Conservation (phyloP, 176 grass and related monocot species). For the Oryza glaberrima region DNA sequence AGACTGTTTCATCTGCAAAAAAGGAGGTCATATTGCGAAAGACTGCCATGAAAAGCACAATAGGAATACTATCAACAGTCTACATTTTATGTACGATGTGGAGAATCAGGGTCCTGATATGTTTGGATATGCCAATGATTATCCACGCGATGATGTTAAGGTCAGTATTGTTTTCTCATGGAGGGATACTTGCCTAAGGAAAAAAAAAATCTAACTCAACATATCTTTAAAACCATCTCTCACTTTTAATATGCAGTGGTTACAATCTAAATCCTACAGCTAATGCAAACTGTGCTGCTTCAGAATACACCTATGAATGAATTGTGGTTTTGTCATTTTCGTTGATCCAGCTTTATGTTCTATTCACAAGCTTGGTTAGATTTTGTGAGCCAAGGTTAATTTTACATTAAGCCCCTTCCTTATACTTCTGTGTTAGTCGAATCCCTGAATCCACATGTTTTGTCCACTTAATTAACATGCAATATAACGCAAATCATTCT, state of each 20-base stretch:
- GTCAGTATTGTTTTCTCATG: conserved; percentile 39
- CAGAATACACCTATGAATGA: background rate
- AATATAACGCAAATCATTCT: background rate
- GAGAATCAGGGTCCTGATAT: conserved; percentile 77
- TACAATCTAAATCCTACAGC: background rate
- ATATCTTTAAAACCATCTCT: no score
- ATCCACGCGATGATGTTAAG: conserved; percentile 75
- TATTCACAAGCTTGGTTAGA: background rate
- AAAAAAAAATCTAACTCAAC: background rate
- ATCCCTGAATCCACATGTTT: background rate
- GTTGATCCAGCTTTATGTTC: background rate
- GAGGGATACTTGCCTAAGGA: background rate
- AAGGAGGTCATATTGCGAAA: conserved; percentile 83
- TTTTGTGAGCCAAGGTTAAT: background rate
- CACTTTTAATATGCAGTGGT: no score
- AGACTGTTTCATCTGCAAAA: conserved; percentile 91
- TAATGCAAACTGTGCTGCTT: background rate
- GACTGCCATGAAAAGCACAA: conserved; percentile 90
- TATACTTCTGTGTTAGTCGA: background rate
- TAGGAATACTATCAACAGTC: conserved; percentile 50
- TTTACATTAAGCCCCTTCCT: conserved; percentile 16
- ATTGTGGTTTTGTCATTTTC: background rate
- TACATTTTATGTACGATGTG: conserved; percentile 78
- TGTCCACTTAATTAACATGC: background rate
- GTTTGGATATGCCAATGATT: conserved; percentile 75